Conservation (phyloP, 345 rosid species). For the Lepidium sativum region DNA sequence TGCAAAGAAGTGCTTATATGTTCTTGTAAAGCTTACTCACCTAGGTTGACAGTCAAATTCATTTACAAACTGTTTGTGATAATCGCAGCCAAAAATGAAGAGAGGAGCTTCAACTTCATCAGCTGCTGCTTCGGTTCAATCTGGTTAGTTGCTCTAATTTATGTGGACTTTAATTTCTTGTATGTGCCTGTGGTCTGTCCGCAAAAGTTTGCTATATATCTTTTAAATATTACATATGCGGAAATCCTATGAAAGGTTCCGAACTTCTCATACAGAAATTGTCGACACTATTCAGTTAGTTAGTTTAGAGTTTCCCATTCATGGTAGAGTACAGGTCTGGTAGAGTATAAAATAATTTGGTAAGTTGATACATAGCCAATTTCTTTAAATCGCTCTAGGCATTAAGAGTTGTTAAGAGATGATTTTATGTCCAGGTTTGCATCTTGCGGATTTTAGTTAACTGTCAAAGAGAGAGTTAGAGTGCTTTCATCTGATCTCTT, state of each 20-base stretch:
- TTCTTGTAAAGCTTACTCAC: slow-evolving; percentile 4
- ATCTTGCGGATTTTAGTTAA: background rate
- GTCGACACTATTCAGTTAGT: too few relatives aligned
- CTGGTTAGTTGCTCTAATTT: slow-evolving; percentile 41
- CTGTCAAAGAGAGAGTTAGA: background rate
- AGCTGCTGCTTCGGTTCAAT: slow-evolving; percentile 26
- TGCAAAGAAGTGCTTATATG: background rate
- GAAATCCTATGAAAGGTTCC: background rate
- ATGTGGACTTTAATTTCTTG: background rate
- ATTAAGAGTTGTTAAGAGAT: too few relatives aligned
- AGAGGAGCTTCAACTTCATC: slow-evolving; percentile 50
- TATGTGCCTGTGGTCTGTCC: background rate
- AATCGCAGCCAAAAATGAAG: slow-evolving; percentile 60
- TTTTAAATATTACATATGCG: background rate
- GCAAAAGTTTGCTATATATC: background rate
- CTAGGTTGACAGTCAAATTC: background rate
- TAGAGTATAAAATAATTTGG: background rate
- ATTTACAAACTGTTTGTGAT: slow-evolving; percentile 1
- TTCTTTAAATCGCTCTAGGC: background rate
- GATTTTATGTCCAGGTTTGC: background rate
- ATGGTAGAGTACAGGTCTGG: too few relatives aligned
- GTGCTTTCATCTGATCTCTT: too few relatives aligned
- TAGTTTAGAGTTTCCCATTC: background rate
- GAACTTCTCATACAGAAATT: too few relatives aligned
- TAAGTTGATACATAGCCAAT: background rate